These are phyloP conservation scores for Mucor velutinosus DNA, from an alignment of 371 early-diverging fungal species.

Conservation along the genomic window DNA sequence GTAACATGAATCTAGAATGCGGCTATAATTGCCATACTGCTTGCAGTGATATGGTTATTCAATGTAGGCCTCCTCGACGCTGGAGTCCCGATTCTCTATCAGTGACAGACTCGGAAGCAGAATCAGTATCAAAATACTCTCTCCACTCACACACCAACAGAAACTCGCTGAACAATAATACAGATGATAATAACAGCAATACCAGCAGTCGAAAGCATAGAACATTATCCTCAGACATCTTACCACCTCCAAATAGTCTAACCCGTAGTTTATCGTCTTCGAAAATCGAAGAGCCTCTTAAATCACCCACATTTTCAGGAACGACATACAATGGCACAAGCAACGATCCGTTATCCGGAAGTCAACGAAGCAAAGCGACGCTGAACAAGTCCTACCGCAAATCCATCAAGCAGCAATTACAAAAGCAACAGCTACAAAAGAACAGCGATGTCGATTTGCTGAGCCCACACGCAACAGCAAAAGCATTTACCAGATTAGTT, in stretches of 20 bases:
- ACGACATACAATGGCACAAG: conserved; percentile 5
- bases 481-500: conserved; percentile 43
- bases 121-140: conserved; percentile 40
- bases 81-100: conserved; percentile 42
- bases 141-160: conserved; percentile 9
- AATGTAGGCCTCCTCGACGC: conserved; percentile 37
- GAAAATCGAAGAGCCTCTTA: conserved; percentile 16
- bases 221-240: conserved; percentile 3
- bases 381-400: conserved; percentile 25
- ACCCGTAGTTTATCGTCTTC: not conserved
- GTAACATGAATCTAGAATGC: conserved; percentile 26
- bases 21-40: conserved; percentile 40
- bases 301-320: conserved; percentile 29
- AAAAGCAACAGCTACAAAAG: conserved; percentile 8
- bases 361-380: not conserved
- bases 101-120: conserved; percentile 50
- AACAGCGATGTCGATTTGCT: conserved; percentile 4
- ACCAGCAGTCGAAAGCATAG: conserved; percentile 8
- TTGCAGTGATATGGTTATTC: conserved; percentile 43
- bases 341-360: not conserved
- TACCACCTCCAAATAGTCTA: conserved; percentile 1
- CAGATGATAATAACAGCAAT: conserved; percentile 8
- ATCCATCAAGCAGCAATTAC: conserved; percentile 25
- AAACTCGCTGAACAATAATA: conserved; percentile 6
- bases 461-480: conserved; percentile 45